phyloP scores from a whole-genome alignment of 345 rosid genomes.

The Geranium brycei region DNA sequence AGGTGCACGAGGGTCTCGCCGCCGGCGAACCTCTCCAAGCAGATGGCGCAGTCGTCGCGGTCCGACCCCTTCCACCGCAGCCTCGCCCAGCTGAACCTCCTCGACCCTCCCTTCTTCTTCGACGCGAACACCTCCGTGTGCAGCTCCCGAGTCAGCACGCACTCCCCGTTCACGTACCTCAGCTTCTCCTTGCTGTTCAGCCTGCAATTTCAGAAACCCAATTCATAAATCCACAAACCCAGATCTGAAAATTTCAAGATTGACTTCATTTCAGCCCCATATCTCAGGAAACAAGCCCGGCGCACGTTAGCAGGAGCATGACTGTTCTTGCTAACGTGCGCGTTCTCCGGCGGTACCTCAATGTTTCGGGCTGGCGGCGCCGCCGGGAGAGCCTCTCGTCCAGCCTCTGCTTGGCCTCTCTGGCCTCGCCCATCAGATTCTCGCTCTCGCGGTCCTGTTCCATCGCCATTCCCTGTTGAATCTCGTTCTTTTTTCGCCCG shows the following conservation, averaged over 20 bases:
- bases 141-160: conserved; percentile 15
- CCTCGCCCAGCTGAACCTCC: conserved; percentile 37
- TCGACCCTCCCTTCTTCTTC: conserved; percentile 19
- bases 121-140: conserved; percentile 22
- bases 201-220: conserved; percentile 14
- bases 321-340: conserved; percentile 4
- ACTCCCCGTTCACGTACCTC: conserved; percentile 4
- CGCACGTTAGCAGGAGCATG: background rate
- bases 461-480: conserved; percentile 24
- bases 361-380: conserved; percentile 20
- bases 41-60: conserved; percentile 59
- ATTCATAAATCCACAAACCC: too few species aligned
- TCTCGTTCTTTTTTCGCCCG: background rate
- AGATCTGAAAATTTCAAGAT: too few species aligned
- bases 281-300: too few species aligned
- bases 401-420: conserved; percentile 77
- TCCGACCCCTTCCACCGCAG: conserved; percentile 41
- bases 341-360: conserved; percentile 16
- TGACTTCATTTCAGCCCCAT: too few species aligned
- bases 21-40: conserved; percentile 44
- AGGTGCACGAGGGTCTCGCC: conserved; percentile 47
- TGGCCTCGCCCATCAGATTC: conserved; percentile 49
- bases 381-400: conserved; percentile 47
- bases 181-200: conserved; percentile 14
- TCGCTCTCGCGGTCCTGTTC: conserved; percentile 26